Evolutionary conservation across 495 filamentous ascomycete species (phyloP), one percentile per base, ranked within the genome.

Genomic region (Penicillium odoratum): DNA sequence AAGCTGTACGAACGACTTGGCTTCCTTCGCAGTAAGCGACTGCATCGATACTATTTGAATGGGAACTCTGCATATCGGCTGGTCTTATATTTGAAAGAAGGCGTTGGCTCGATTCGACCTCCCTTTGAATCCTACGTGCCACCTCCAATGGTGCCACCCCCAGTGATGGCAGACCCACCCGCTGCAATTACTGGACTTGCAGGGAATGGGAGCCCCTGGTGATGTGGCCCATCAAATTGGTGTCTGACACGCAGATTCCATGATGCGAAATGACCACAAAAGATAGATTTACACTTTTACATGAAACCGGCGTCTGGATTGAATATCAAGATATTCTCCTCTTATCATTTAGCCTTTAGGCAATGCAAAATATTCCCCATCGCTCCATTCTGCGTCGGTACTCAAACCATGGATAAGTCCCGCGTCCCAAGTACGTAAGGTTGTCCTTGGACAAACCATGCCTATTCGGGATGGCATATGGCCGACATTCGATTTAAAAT

Each of bases 41-140:
- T 99, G 42, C 93, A 98, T 68, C 83, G 95, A 45, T 99, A 99
- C 67, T 99, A 99, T 65, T 72, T 99, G 46, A 98, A 97, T 66
- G 95, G 95, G 9, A 98, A 92, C 70, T 94, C 91, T 44, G 95
- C 95, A 2, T 98, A 92, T 71, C 79, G 95, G 38, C 75, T 99
- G 11, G 83, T 97, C 21, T 73, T 99, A 45, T 88, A 92, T 55
- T 74, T 98, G 51, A 96, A 89, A 71, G 81, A 83, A 59, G 82
- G 83, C 29, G 70, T 77, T 13, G 73, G 73, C 16, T 71, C 72
- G 4, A 71, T 78, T 43, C 59, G 69, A 51, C 78, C 64, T 47
- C 58, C 57, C 33, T 69, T 76, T 56, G 75, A 80, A 50, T 69
- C 78, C 7, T 72, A 74, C 45, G 68, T 62, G 43, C 68, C 64